phyloP scores from a whole-genome alignment of 2,329 filamentous ascomycete species.

The Xylaria sp. region DNA sequence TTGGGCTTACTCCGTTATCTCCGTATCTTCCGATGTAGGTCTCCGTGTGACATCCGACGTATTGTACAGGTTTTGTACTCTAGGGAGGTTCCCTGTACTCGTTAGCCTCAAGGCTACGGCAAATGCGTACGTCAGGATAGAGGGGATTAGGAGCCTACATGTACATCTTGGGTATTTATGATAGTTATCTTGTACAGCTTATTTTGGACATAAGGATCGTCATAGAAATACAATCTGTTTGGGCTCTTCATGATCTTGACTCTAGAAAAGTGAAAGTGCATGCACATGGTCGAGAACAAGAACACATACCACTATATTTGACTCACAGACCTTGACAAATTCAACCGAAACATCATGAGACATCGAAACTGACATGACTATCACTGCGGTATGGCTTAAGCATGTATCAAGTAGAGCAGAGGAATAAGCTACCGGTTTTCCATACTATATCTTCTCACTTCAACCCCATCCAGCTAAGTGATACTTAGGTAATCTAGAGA shows the following conservation, averaged over 20 bases:
- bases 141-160: neutral
- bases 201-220: neutral
- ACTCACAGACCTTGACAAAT: too few species aligned
- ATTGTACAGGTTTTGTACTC: slow-evolving; percentile 32
- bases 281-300: too few species aligned
- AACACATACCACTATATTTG: too few species aligned
- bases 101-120: slow-evolving; percentile 9
- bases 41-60: too few species aligned
- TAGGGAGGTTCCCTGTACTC: slow-evolving; percentile 29
- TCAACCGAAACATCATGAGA: neutral
- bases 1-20: too few species aligned
- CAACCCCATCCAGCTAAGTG: neutral
- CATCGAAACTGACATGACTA: neutral
- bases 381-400: neutral
- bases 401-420: neutral
- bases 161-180: neutral
- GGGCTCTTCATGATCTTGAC: neutral
- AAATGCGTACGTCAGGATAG: slow-evolving; percentile 30
- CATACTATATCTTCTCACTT: neutral
- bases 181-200: neutral
- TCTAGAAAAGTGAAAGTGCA: neutral
- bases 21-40: too few species aligned
- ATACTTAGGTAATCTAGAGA: neutral
- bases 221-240: neutral
- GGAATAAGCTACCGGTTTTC: neutral